Base-by-base conservation (phyloP, 2,329 filamentous ascomycete genomes). In the Pleurostoma richardsiae region DNA sequence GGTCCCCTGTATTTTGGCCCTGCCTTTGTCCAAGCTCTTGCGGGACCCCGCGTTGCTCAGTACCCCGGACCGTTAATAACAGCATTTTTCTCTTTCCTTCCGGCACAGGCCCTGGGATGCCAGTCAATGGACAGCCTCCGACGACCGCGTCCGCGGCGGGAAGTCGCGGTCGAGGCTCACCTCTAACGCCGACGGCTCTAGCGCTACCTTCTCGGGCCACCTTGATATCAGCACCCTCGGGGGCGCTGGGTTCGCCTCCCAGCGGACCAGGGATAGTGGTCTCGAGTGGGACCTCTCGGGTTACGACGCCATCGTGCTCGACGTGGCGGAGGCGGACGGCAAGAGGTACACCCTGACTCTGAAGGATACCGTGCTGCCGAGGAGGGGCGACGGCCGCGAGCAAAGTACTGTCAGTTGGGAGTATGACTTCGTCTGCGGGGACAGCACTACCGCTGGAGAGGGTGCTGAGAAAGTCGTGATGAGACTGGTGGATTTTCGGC, bases 211-310 rank as follows among this genome's bases (percentile, higher is more conserved):
- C 54, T 55, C 69, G 1, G 64, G 77, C 39, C 80, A 85, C 56
- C 66, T 85, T 2, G 83, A 88, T 51, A 72, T 87, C n/a, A 74
- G 76, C 3, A 68, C 77, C 2, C 64, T 88, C 1, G 88, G 88
- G 29, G 88, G 87, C 30, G 88, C 89, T 1, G 89, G 89, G 4
- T 94, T 95, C 60, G 88, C 88, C 7, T 88, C 84, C 4, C 89
- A 92, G 61, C 79, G 85, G 41, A 90, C 85, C 4, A 74, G 72
- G 4, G 53, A 54, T 27, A 38, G 19, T 33, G 30, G 41, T n/a
- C 44, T 46, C 2, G 39, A 36, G 3, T 46, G 51, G 39, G 49
- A 59, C 46, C 39, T 59, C 26, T 52, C 54, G 4, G 51, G 38
- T 29, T 56, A 52, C 38, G 79, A 82, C 6, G 67, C 76, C 38